Conservation (phyloP, 164 flowering plant species). For the Stephania japonica region DNA sequence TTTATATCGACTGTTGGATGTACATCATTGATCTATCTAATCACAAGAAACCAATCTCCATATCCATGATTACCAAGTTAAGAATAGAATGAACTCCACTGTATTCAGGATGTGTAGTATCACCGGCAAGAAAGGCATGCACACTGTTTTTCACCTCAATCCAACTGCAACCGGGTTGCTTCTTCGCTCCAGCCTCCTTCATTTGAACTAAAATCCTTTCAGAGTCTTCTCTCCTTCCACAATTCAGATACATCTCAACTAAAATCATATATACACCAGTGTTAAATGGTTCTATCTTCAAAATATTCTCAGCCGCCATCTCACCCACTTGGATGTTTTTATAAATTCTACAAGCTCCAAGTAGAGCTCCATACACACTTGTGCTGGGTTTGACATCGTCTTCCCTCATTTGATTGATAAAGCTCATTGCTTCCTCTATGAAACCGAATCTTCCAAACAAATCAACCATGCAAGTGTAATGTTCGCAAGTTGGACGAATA, state of each 20-base stretch:
- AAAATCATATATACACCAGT: slow-evolving; percentile 55
- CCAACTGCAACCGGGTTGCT: slow-evolving; percentile 81
- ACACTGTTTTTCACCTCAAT: slow-evolving; percentile 42
- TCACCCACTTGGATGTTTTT: slow-evolving; percentile 41
- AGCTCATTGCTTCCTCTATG: slow-evolving; percentile 41
- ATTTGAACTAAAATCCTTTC: slow-evolving; percentile 37
- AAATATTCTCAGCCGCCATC: slow-evolving; percentile 41
- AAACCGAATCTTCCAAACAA: slow-evolving; percentile 53
- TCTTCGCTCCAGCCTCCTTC: slow-evolving; percentile 51
- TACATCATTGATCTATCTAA: neutral
- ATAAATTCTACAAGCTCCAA: slow-evolving; percentile 63
- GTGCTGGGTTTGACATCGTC: slow-evolving; percentile 38
- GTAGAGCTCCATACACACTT: slow-evolving; percentile 65
- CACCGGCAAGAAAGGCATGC: slow-evolving; percentile 58
- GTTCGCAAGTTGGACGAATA: slow-evolving; percentile 45
- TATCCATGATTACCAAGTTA: slow-evolving; percentile 34
- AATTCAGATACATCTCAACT: slow-evolving; percentile 42
- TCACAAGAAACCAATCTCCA: slow-evolving; percentile 21
- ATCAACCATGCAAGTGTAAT: slow-evolving; percentile 63
- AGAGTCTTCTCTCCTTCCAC: slow-evolving; percentile 43
- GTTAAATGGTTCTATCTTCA: slow-evolving; percentile 50
- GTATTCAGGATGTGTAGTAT: slow-evolving; percentile 40
- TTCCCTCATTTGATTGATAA: slow-evolving; percentile 37
- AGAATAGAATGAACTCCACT: slow-evolving; percentile 23
- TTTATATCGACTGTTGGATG: no score